Base-by-base conservation (phyloP, 2,329 filamentous ascomycete species). In the Exophiala calicioides region DNA sequence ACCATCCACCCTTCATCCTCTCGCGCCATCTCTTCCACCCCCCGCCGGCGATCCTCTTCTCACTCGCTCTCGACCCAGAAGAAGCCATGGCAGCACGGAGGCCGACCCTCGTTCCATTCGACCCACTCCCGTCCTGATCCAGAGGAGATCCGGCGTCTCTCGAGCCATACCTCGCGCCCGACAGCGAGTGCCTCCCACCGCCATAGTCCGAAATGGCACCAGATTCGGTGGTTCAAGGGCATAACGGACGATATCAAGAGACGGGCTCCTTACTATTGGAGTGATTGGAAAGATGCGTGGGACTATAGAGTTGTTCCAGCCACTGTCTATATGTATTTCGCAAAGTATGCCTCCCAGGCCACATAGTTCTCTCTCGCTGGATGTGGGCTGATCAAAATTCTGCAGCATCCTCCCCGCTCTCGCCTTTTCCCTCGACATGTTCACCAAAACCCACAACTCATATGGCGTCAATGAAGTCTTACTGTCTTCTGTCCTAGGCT, bases 291-390 rank as follows among this genome's bases (percentile, higher is more conserved):
- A 13, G 89, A 95, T 71, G 89, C 89, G 1, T 93, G 87, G 87
- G 86, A 94, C 64, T 95, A 95, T 71, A 81, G 89, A 43, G 87
- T 95, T 31, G 78, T 95, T 29, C 89, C 89, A 1, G 88, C 88
- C 12, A 94, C 89, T 7, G 73, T 94, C 21, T 94, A 94, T 69
- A 95, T 94, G 87, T 95, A 93, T 72, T 95, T 94, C 77, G 88
- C 89, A 54, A 94, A 94, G 88, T 91, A 76, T 62, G 76, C 9
- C n/a, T n/a, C n/a, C n/a, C 19, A 62, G 37, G 34, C 54, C 33
- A 54, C 32, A 48, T 32, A 18, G 18, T 58, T 20, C 33, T 13
- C 13, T 16, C 24, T 26, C 45, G 47, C 50, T 24, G 42, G 49
- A 44, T 13, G 42, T 37, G 40, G 44, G 46, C 42, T 35, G 10